Conservation (phyloP, 2,329 filamentous ascomycete genomes). For the Scedosporium boydii region DNA sequence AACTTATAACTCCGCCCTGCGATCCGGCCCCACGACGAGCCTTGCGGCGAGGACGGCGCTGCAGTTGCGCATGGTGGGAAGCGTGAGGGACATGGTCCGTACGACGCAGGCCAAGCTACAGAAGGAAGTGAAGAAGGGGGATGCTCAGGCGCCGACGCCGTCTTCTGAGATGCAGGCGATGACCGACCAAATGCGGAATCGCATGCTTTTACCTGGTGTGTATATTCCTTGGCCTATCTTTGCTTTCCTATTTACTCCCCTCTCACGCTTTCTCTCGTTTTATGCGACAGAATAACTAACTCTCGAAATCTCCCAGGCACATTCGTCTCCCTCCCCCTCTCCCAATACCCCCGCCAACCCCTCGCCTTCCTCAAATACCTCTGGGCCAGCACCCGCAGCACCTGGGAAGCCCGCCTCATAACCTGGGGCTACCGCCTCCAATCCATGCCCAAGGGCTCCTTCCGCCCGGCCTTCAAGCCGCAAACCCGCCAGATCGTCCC, state of each 20-base stretch:
- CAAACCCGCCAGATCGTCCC: constrained; percentile 32
- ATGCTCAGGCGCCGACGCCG: background rate
- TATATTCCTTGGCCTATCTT: background rate
- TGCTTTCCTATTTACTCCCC: background rate
- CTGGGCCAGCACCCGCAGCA: constrained; percentile 17
- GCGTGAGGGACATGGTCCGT: constrained; percentile 1
- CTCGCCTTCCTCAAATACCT: constrained; percentile 24
- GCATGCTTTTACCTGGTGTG: constrained; percentile 2
- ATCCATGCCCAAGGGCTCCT: constrained; percentile 34
- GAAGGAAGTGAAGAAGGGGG: background rate
- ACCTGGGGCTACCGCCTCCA: constrained; percentile 27
- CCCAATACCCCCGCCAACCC: constrained; percentile 20
- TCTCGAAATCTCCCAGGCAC: constrained; percentile 26
- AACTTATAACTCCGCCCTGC: background rate
- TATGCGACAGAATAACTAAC: background rate
- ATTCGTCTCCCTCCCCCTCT: constrained; percentile 34
- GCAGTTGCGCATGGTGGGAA: background rate
- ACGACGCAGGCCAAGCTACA: background rate
- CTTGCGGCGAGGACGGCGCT: background rate
- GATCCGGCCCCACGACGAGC: background rate
- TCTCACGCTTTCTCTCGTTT: background rate
- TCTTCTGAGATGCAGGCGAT: background rate
- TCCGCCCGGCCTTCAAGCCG: constrained; percentile 33
- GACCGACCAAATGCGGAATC: constrained; percentile 6
- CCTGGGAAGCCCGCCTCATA: constrained; percentile 22